Percentiles rank a stretch among this genome's conserved stretches.
Conservation (phyloP, 345 rosid species). For the Dipteronia sinensis region DNA sequence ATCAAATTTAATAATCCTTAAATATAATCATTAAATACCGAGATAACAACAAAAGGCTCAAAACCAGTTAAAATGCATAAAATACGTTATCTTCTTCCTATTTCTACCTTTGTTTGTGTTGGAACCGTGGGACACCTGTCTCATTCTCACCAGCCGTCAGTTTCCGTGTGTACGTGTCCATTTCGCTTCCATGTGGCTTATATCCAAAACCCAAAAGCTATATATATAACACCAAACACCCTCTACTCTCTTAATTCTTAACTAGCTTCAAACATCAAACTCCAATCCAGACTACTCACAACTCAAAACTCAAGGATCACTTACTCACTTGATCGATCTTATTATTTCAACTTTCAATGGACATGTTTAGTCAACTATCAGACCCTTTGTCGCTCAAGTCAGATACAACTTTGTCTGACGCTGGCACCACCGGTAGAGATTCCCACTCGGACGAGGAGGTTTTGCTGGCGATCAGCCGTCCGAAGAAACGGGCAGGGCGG, state of each 20-base stretch:
- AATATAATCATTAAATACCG: too few relatives aligned
- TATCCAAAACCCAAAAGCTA: neutral
- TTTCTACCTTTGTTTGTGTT: neutral
- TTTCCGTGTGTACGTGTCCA: neutral
- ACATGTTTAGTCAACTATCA: conserved; percentile 12
- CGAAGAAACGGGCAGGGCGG: conserved; percentile 72
- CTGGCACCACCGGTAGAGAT: neutral
- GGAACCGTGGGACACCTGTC: neutral
- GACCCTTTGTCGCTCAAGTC: conserved; percentile 7
- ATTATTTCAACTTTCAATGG: neutral
- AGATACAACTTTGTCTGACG: conserved; percentile 23
- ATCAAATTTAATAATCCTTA: too few relatives aligned
- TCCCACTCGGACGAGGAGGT: conserved; percentile 38
- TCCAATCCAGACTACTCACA: neutral
- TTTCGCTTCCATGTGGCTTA: neutral
- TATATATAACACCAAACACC: neutral
- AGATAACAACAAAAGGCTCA: too few relatives aligned
- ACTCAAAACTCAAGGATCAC: neutral
- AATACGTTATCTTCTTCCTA: too few relatives aligned
- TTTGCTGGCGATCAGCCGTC: conserved; percentile 52
- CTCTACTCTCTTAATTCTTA: neutral
- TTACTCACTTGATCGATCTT: too few relatives aligned
- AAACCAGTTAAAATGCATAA: too few relatives aligned
- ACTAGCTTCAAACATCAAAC: neutral
- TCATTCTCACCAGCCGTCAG: neutral